Base-by-base conservation (phyloP, 148 eudicot genomes). In the Gaultheria prostrata region DNA sequence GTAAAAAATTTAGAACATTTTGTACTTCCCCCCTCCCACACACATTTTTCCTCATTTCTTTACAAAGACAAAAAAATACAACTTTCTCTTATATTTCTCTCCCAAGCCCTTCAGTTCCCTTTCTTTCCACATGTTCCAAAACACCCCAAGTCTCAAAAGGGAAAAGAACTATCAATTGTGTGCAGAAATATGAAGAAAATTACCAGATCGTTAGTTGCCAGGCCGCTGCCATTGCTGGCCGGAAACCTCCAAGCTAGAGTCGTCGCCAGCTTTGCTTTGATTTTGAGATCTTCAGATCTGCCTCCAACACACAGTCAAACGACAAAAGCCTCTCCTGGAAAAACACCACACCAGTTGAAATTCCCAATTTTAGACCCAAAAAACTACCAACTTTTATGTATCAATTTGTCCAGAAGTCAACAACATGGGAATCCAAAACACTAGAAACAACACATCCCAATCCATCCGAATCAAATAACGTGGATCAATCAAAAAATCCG, bases 121-220 rank as follows among this genome's bases (percentile, higher is more conserved):
- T 28, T 28, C 17, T 65, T 28, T 65, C 28, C 71, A 65, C 6
- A 28, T 24, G 33, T 65, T 65, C 71, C 71, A 65, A 28, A 65
- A 4, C 33, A 24, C 71, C 53, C 53, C 14, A 65, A 65, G 71
- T 33, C 71, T 61, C 18, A 24, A 35, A 61, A 35, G 35, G n/a
- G 6, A 26, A 78, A 77, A 14, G 46, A 76, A 54, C 0, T 10
- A 8, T 54, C 20, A 13, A 28, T 54, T 20, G 33, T 8, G 65
- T 39, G n/a, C 56, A 32, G 4, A 48, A 46, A 65, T 15, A 75
- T 65, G 54, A 14, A 14, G 46, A 80, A 18, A 46, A 59, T 83
- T 93, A 95, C 99, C 97, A 89, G 67, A 86, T 97, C 98, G 89
- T 84, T 91, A 45, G 90, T 50, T 26, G 90, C 82, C 83, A 82